These are phyloP conservation scores for Mucor racemosus DNA, from an alignment of 371 early-diverging fungal genomes.

Conservation along the genomic window DNA sequence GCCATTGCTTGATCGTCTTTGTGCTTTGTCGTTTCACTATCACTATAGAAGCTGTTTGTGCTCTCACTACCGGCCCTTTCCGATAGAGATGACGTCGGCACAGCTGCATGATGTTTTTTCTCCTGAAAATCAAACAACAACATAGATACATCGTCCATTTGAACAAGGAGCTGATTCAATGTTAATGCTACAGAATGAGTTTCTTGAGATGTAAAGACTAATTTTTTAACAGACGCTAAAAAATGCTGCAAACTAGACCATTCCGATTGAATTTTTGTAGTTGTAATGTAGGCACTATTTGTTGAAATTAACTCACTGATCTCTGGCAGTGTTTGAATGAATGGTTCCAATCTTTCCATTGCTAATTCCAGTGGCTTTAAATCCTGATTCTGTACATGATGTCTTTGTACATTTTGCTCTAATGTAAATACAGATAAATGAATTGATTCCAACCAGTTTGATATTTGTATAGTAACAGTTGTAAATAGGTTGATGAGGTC, in stretches of 20 bases:
- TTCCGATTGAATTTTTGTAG: conserved; percentile 52
- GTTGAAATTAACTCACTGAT: conserved; percentile 47
- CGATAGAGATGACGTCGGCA: conserved; percentile 27
- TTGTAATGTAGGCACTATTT: conserved; percentile 38
- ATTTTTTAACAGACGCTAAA: conserved; percentile 41
- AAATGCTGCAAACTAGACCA: conserved; percentile 56
- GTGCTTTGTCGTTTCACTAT: neutral
- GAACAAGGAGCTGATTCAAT: conserved; percentile 37
- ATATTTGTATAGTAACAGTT: conserved; percentile 38
- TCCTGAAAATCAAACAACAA: conserved; percentile 55
- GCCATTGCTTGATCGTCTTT: conserved; percentile 34
- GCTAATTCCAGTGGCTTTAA: conserved; percentile 37
- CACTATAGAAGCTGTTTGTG: neutral
- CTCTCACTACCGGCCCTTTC: conserved; percentile 4
- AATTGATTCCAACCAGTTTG: conserved; percentile 43
- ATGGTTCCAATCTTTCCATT: conserved; percentile 56
- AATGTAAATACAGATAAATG: conserved; percentile 45
- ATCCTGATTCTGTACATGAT: neutral
- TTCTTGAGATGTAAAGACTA: conserved; percentile 25
- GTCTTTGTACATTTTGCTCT: conserved; percentile 32
- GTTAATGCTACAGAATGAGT: conserved; percentile 24
- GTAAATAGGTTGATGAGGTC: conserved; percentile 43
- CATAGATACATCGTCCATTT: conserved; percentile 46
- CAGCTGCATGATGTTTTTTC: conserved; percentile 32
- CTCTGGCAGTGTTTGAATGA: conserved; percentile 52